Evolutionary conservation across 305 asterid genomes (phyloP).

Genomic region (Fraxinus platypoda): DNA sequence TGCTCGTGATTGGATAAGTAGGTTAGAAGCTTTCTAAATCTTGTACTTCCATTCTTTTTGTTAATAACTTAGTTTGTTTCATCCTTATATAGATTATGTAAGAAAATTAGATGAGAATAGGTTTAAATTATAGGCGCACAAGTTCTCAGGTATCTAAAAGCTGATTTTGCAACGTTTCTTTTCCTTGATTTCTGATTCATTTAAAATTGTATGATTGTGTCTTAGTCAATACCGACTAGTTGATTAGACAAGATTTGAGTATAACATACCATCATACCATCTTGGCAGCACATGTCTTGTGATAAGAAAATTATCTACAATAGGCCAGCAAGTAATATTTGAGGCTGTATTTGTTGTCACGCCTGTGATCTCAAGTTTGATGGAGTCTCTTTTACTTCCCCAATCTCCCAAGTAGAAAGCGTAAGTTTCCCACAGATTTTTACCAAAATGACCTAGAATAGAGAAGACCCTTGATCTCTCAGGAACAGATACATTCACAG

Average conservation of each 20-base stretch:
- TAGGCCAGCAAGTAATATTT: conserved; percentile 29
- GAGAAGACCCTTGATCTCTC: conserved; percentile 7
- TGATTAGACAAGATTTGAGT: background rate
- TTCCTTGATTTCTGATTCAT: background rate
- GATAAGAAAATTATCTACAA: conserved; percentile 30
- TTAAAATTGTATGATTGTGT: background rate
- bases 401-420: conserved; percentile 27
- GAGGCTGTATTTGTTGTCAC: background rate
- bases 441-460: conserved; percentile 9
- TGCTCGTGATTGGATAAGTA: background rate
- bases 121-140: background rate
- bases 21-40: background rate
- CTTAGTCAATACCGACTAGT: background rate
- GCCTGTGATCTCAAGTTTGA: conserved; percentile 27
- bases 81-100: background rate
- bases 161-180: background rate
- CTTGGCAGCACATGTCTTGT: conserved; percentile 7
- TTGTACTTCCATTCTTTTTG: background rate
- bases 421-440: conserved; percentile 23
- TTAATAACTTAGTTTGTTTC: background rate
- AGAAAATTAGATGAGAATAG: background rate
- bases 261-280: conserved; percentile 29
- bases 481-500: conserved; percentile 21
- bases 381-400: conserved; percentile 9
- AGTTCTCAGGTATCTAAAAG: background rate